Evolutionary conservation across 805 yeast species (phyloP), one percentile per base, ranked within the genome.

Genomic region (Candida methanosorbosa): DNA sequence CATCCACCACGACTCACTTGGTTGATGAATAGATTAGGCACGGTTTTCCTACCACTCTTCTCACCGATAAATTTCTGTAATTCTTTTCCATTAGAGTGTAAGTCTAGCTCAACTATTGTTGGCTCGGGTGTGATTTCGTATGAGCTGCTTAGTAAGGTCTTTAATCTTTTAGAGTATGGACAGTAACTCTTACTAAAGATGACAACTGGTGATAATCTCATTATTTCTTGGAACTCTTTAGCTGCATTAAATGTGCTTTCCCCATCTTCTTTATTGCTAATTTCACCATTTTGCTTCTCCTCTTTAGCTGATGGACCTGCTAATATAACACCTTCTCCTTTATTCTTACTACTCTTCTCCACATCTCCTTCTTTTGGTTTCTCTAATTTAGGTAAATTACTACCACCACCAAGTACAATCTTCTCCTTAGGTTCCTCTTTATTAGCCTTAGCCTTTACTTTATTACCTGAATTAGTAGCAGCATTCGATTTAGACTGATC

Each of bases 1-100:
- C 75, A 75, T 3, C 98, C 98, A 27, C 98, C 98, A 44, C 82
- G 70, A 32, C 90, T 78, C 18, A 70, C 55, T 8, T 82, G 81
- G 37, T 78, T 81, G 35, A 90, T 72, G 35, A 85, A 66, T 16
- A 92, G 72, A 52, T 92, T 92, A 18, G 98, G 98, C 12, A 92
- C 98, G 0, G 97, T 90, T 20, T 61, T 61, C 46, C 96, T 75
- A 6, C 92, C 94, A 4, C 95, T 75, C 37, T 69, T 56, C 33
- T 68, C 63, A 14, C 68, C 80, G 34, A 92, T 67, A 56, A 81
- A 80, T 14, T 64, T 72, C 58, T 88, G 97, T 40, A 92, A 66
- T 41, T 72, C 81, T 3, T 61, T 55, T 2, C 97, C 97, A 53
- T 85, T 70, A 33, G 70, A 66, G 54, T 86, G 94, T 48, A 66